These are phyloP conservation scores for Morella rubra DNA, from an alignment of 306 rosid genomes.

Conservation along the genomic window DNA sequence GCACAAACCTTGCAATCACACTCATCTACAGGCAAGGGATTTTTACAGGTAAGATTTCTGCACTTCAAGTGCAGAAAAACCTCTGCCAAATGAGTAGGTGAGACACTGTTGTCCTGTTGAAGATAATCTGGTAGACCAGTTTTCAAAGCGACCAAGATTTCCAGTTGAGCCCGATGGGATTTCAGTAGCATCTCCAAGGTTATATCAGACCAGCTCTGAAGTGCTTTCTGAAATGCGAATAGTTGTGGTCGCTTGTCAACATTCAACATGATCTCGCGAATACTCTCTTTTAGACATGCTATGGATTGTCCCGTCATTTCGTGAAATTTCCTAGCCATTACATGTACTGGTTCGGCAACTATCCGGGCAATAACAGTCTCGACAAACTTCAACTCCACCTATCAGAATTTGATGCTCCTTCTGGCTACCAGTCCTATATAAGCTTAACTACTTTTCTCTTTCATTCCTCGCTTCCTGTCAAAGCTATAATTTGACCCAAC, in stretches of 20 bases:
- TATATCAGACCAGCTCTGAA: constrained; percentile 76
- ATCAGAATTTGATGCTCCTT: constrained; percentile 56
- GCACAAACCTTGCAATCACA: constrained; percentile 96
- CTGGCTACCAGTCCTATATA: constrained; percentile 64
- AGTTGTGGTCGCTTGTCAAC: constrained; percentile 65
- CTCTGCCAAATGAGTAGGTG: constrained; percentile 75
- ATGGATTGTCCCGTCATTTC: constrained; percentile 65
- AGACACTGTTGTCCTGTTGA: constrained; percentile 43
- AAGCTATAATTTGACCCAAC: constrained; percentile 73
- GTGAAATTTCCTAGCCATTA: constrained; percentile 72
- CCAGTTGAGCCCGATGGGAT: constrained; percentile 74
- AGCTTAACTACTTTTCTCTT: constrained; percentile 65
- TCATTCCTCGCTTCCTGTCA: constrained; percentile 65
- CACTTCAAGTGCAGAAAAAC: constrained; percentile 76
- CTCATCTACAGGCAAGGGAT: constrained; percentile 86
- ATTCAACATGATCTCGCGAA: constrained; percentile 61
- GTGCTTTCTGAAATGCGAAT: constrained; percentile 59
- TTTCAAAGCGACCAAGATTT: constrained; percentile 84
- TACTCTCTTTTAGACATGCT: constrained; percentile 62
- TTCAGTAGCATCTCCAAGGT: constrained; percentile 63
- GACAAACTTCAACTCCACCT: constrained; percentile 68
- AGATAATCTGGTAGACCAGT: constrained; percentile 69
- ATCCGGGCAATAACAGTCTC: constrained; percentile 65
- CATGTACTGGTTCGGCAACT: constrained; percentile 70
- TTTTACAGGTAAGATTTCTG: constrained; percentile 67